Evolutionary conservation across 805 yeast genomes (phyloP).

Genomic region (Saturnispora serradocipensis): DNA sequence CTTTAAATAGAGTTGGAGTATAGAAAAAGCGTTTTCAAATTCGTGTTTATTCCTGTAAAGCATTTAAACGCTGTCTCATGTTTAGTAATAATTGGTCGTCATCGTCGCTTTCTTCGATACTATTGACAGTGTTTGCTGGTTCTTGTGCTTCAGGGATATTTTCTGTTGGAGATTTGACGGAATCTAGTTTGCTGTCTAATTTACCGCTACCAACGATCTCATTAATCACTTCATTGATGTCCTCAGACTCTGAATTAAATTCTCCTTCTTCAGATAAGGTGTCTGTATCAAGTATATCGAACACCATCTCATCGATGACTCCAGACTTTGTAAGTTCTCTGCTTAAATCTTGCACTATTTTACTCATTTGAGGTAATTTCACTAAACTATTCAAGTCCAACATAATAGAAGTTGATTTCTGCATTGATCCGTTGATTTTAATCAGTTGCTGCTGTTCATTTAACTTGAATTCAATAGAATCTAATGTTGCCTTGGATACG

Average conservation of each 20-base stretch:
- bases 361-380: conserved; percentile 66
- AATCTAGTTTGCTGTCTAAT: background rate
- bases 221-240: conserved; percentile 9
- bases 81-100: conserved; percentile 69
- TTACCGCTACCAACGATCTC: conserved; percentile 3
- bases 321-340: conserved; percentile 81
- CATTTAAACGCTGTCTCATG: conserved; percentile 84
- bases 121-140: conserved; percentile 17
- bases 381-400: conserved; percentile 76
- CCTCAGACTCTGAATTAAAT: conserved; percentile 49
- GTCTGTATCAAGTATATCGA: conserved; percentile 69
- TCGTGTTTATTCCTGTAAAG: conserved; percentile 51
- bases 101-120: conserved; percentile 38
- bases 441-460: conserved; percentile 86
- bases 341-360: conserved; percentile 77
- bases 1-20: background rate
- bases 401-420: conserved; percentile 73
- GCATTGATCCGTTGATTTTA: conserved; percentile 74
- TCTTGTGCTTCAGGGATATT: conserved; percentile 14
- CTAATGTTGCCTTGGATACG: conserved; percentile 76
- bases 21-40: background rate
- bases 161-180: conserved; percentile 7
- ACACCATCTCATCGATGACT: conserved; percentile 89
- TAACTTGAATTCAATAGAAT: conserved; percentile 78
- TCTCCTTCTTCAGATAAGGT: conserved; percentile 48